Conservation (phyloP, 2,329 filamentous ascomycete genomes). For the Leptodontidium sp. region DNA sequence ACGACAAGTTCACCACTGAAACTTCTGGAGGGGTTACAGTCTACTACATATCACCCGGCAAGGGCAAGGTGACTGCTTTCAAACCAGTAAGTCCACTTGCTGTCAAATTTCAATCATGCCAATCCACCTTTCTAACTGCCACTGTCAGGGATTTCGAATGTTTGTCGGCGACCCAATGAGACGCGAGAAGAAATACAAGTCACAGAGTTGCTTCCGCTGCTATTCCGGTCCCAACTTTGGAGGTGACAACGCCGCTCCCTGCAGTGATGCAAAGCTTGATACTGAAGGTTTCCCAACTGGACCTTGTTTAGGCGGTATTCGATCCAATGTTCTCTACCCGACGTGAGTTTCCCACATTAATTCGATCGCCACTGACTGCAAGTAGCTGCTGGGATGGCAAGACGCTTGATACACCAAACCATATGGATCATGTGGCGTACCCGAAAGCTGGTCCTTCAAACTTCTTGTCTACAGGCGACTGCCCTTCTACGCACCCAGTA, state of each 20-base stretch:
- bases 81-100: slow-evolving; percentile 25
- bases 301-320: slow-evolving; percentile 46
- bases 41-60: slow-evolving; percentile 31
- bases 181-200: slow-evolving; percentile 20
- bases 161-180: slow-evolving; percentile 27
- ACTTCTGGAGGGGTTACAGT: slow-evolving; percentile 27
- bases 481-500: slow-evolving; percentile 24
- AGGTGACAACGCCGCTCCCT: slow-evolving; percentile 23
- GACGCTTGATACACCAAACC: slow-evolving; percentile 30
- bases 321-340: slow-evolving; percentile 45
- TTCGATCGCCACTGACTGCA: background rate
- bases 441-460: slow-evolving; percentile 6
- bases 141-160: slow-evolving; percentile 29
- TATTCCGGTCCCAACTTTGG: slow-evolving; percentile 33
- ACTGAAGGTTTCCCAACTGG: slow-evolving; percentile 27
- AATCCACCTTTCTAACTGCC: background rate
- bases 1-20: slow-evolving; percentile 29
- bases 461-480: slow-evolving; percentile 2
- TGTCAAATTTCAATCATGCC: background rate
- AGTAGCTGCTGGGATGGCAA: slow-evolving; percentile 38
- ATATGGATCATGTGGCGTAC: slow-evolving; percentile 22
- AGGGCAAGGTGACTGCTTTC: slow-evolving; percentile 32
- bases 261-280: slow-evolving; percentile 13
- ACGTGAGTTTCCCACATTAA: slow-evolving; percentile 28
- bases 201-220: slow-evolving; percentile 30